A percentile compares a stretch with the other conserved stretches of the same genome.
Conservation (phyloP, 306 rosid genomes). For the Abrus pulchellus region DNA sequence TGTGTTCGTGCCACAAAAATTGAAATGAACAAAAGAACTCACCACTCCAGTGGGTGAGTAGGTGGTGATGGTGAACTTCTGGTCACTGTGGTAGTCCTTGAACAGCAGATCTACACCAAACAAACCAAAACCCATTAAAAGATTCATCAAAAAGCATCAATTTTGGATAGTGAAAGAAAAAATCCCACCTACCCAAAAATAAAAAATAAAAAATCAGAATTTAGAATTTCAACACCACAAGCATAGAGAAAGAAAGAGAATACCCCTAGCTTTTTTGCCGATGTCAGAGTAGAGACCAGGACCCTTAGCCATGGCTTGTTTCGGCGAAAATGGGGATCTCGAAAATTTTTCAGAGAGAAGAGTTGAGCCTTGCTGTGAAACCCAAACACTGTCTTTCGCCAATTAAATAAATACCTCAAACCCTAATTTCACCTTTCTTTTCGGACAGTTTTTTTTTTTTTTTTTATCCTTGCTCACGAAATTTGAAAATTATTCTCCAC, state of each 20-base stretch:
- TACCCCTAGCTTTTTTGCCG: conserved; percentile 91
- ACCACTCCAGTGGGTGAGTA: conserved; percentile 97
- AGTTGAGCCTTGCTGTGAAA: conserved; percentile 9
- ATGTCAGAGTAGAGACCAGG: conserved; percentile 97
- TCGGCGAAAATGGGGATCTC: conserved; percentile 50
- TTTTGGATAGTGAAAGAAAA: conserved; percentile 33
- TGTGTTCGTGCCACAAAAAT: not conserved
- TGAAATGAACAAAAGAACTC: conserved; percentile 27
- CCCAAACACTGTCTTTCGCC: conserved; percentile 13
- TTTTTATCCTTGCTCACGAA: not conserved
- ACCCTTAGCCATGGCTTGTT: conserved; percentile 77
- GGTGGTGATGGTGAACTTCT: conserved; percentile 89
- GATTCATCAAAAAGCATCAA: conserved; percentile 45
- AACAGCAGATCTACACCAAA: conserved; percentile 75
- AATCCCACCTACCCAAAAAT: not conserved
- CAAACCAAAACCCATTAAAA: conserved; percentile 38
- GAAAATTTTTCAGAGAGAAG: not conserved
- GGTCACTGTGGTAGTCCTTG: conserved; percentile 93
- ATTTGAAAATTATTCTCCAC: conserved; percentile 15
- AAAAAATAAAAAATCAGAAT: not conserved
- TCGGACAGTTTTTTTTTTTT: conserved; percentile 24
- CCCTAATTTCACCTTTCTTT: conserved; percentile 58
- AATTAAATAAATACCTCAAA: conserved; percentile 40
- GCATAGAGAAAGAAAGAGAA: conserved; percentile 4
- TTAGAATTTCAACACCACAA: not conserved